These are phyloP conservation scores for Fragaria iinumae DNA, from an alignment of 306 rosid species.

Conservation along the genomic window DNA sequence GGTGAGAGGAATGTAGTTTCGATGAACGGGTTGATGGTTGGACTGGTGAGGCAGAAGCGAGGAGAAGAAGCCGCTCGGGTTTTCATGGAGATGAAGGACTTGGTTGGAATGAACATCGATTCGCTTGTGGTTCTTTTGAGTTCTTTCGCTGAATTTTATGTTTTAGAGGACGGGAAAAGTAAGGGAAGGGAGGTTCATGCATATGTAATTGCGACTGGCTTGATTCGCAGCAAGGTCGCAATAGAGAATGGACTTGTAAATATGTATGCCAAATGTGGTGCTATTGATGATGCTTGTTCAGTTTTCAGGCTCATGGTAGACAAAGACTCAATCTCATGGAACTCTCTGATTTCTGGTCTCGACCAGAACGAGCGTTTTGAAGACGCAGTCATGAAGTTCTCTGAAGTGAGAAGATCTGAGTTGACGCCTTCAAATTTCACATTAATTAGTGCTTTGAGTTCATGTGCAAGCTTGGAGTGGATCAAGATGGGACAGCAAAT, in stretches of 20 bases:
- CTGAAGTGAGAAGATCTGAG: slow-evolving; percentile 61
- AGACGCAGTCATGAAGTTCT: slow-evolving; percentile 61
- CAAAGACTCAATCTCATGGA: slow-evolving; percentile 79
- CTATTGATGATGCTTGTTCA: slow-evolving; percentile 54
- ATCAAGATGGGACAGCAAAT: slow-evolving; percentile 61
- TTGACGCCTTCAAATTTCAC: slow-evolving; percentile 73
- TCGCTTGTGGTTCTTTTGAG: slow-evolving; percentile 72
- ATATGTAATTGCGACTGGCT: slow-evolving; percentile 41
- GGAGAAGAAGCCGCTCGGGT: slow-evolving; percentile 78
- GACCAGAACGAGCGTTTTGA: slow-evolving; percentile 68
- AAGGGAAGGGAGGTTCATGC: slow-evolving; percentile 83
- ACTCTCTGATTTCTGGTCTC: slow-evolving; percentile 77
- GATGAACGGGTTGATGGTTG: slow-evolving; percentile 87
- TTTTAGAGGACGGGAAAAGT: slow-evolving; percentile 56
- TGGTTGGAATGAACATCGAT: slow-evolving; percentile 54
- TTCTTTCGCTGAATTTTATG: slow-evolving; percentile 59
- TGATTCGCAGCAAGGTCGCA: slow-evolving; percentile 37
- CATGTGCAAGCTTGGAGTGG: slow-evolving; percentile 82
- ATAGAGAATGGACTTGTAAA: slow-evolving; percentile 77
- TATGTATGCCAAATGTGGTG: slow-evolving; percentile 76
- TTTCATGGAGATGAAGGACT: slow-evolving; percentile 60
- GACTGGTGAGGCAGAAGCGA: slow-evolving; percentile 67
- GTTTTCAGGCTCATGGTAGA: slow-evolving; percentile 55
- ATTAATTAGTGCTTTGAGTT: slow-evolving; percentile 83
- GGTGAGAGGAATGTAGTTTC: slow-evolving; percentile 67